Evolutionary conservation across 306 rosid genomes (phyloP).

Genomic region (Prunus mongolica): DNA sequence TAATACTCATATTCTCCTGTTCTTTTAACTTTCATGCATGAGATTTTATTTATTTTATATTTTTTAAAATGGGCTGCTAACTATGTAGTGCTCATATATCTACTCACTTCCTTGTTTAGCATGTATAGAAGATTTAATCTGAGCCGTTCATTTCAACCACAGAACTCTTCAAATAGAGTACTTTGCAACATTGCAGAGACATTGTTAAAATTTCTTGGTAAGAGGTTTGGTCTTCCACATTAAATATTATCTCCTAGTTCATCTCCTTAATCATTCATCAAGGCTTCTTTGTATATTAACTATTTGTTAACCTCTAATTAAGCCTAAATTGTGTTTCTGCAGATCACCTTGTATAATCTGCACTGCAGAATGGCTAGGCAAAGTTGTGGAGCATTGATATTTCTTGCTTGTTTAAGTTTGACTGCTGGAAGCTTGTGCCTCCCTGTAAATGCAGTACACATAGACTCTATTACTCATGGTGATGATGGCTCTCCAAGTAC

Average conservation of each 20-base stretch:
- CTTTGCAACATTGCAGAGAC: neutral
- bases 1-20: no score
- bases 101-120: neutral
- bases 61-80: no score
- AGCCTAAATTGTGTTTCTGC: neutral
- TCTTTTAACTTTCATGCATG: no score
- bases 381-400: neutral
- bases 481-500: neutral
- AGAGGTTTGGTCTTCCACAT: neutral
- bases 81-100: no score
- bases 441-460: neutral
- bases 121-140: neutral
- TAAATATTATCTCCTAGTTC: neutral
- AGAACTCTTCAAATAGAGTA: neutral
- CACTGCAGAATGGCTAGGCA: neutral
- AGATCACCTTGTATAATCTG: neutral
- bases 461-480: neutral
- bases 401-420: neutral
- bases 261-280: neutral
- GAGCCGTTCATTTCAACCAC: slow-evolving; percentile 7
- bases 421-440: neutral
- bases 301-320: no score
- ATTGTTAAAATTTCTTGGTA: neutral
- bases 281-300: neutral
- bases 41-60: no score